Base-by-base conservation (phyloP, 108 stramenopile species). In the Nitzschia palea region DNA sequence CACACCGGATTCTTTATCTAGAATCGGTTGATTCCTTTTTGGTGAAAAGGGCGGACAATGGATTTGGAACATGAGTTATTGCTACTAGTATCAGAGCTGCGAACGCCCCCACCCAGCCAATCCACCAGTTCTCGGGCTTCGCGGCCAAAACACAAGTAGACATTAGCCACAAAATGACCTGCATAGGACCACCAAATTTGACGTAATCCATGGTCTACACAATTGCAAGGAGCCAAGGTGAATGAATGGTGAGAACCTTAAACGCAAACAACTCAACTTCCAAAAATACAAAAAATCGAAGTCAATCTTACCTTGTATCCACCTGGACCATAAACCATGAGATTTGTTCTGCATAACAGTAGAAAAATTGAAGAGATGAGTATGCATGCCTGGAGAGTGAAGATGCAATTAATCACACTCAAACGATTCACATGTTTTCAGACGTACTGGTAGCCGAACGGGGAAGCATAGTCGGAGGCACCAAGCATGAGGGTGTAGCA, bases 311-410 rank as follows among this genome's bases (percentile, higher is more conserved):
- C 65, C 65, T 83, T 89, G 77, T 94, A 94, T 29, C 92, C 91
- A 61, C 90, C 90, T 25, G 93, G 93, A 44, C 93, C 90, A 59
- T 91, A 94, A 44, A 91, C 77, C 72, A 91, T 40, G 48, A 94
- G 65, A 67, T 94, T 94, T 1, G 93, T 94, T 36, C 70, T 74
- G 66, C 12, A 52, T 22, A 28, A 3, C n/a, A 33, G 33, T 17
- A 32, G 20, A 18, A n/a, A n/a, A n/a, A n/a, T n/a, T n/a, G n/a
- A n/a, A n/a, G n/a, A n/a, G n/a, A n/a, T n/a, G n/a, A n/a, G n/a
- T n/a, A n/a, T n/a, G n/a, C n/a, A n/a, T n/a, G n/a, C n/a, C n/a
- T n/a, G n/a, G n/a, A n/a, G n/a, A n/a, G n/a, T n/a, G n/a, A n/a
- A n/a, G n/a, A n/a, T n/a, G n/a, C n/a, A n/a, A n/a, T n/a, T n/a